phyloP scores from a whole-genome alignment of 2,329 filamentous ascomycete genomes.

The Dichotomopilus funicola region DNA sequence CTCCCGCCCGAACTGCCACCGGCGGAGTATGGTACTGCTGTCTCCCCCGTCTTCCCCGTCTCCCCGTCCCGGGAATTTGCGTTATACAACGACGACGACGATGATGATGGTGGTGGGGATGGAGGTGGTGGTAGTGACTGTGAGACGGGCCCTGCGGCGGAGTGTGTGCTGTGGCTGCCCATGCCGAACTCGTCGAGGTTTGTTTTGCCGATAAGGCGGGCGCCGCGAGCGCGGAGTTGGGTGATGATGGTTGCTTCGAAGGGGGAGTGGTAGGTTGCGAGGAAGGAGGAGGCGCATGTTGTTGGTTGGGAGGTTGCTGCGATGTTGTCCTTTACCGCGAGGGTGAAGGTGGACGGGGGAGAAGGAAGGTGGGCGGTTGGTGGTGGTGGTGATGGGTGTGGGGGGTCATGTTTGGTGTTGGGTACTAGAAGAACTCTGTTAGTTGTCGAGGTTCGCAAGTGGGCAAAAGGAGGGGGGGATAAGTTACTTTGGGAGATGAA shows the following conservation, averaged over 20 bases:
- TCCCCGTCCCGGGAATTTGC: too few relatives aligned
- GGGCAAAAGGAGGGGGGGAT: background rate
- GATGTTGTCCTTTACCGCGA: slow-evolving; percentile 75
- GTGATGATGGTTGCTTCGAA: slow-evolving; percentile 76
- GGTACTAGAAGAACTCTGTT: background rate
- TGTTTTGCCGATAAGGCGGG: slow-evolving; percentile 66
- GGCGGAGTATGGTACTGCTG: slow-evolving; percentile 48
- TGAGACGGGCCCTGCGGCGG: slow-evolving; percentile 25
- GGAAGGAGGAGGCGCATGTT: slow-evolving; percentile 74
- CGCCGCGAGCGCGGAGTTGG: slow-evolving; percentile 57
- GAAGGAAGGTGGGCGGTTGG: background rate
- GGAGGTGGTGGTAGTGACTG: background rate
- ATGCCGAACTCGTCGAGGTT: slow-evolving; percentile 69
- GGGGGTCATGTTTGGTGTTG: background rate
- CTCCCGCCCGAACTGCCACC: slow-evolving; percentile 93
- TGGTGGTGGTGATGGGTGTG: background rate
- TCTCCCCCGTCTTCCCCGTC: too few relatives aligned
- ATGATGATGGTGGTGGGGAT: slow-evolving; percentile 8
- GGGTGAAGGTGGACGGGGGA: slow-evolving; percentile 29
- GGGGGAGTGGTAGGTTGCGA: slow-evolving; percentile 65
- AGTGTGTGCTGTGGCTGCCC: slow-evolving; percentile 31
- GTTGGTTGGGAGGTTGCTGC: slow-evolving; percentile 60
- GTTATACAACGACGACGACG: background rate
- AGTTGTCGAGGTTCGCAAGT: background rate
- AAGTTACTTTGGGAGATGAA: slow-evolving; percentile 21